phyloP scores from a whole-genome alignment of 2,329 filamentous ascomycete genomes.

The Beauveria bassiana region DNA sequence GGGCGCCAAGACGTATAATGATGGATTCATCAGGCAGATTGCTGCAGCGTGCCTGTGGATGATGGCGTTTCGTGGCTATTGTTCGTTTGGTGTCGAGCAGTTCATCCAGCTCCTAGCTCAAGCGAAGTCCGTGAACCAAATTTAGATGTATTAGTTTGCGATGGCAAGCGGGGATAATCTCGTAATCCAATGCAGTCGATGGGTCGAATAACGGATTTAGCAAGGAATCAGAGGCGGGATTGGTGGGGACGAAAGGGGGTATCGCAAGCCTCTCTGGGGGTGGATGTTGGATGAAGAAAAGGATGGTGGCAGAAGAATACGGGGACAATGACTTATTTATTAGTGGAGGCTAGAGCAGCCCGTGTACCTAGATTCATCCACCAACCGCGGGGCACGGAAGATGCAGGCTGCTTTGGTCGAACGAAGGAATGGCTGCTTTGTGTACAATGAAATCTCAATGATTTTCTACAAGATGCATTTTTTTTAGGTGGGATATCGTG shows the following conservation, averaged over 20 bases:
- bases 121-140: neutral
- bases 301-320: neutral
- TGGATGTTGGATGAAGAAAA: neutral
- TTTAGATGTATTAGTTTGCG: no score
- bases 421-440: neutral
- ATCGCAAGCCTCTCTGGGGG: neutral
- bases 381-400: neutral
- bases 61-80: neutral
- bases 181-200: neutral
- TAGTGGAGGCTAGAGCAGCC: neutral
- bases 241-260: neutral
- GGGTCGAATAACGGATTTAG: neutral
- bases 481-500: no score
- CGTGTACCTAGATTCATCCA: conserved; percentile 5
- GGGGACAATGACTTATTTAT: neutral
- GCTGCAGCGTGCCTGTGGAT: neutral
- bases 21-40: neutral
- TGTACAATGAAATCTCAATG: neutral
- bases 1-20: neutral
- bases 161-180: neutral
- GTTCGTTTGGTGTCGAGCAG: neutral
- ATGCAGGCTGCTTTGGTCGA: neutral
- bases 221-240: neutral
- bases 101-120: neutral
- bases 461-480: neutral